These are phyloP conservation scores for Ustilago nuda DNA, from an alignment of 1,284 basidiomycete genomes.

Conservation along the genomic window DNA sequence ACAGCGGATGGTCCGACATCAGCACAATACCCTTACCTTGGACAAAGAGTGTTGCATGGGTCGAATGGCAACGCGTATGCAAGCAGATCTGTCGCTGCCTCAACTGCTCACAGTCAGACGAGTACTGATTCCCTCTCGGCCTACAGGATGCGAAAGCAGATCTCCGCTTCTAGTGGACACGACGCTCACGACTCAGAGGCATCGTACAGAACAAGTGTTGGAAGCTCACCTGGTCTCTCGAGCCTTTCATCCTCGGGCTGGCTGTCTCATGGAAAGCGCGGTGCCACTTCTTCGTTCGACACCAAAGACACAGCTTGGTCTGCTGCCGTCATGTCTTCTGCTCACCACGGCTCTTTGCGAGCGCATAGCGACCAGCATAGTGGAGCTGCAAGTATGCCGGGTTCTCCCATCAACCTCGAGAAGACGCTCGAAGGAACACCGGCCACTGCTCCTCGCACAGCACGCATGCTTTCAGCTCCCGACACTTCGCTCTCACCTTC, in stretches of 20 bases:
- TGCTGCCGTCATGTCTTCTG: constrained; percentile 13
- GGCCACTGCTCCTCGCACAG: neutral
- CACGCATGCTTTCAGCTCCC: constrained; percentile 17
- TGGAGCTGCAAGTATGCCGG: constrained; percentile 9
- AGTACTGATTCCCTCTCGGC: constrained; percentile 36
- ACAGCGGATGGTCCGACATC: constrained; percentile 2
- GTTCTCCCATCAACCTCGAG: constrained; percentile 13
- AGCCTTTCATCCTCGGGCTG: constrained; percentile 20
- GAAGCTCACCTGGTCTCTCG: constrained; percentile 35
- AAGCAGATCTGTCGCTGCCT: constrained; percentile 40
- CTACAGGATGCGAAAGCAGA: constrained; percentile 35
- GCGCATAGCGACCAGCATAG: neutral
- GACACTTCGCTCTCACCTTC: constrained; percentile 15
- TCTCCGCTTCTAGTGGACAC: constrained; percentile 25
- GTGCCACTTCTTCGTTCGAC: constrained; percentile 10
- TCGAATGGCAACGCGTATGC: constrained; percentile 15
- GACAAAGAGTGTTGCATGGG: constrained; percentile 22
- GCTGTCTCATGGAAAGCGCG: constrained; percentile 15
- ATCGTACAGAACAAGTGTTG: constrained; percentile 44
- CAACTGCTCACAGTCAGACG: constrained; percentile 33
- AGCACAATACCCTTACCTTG: constrained; percentile 8
- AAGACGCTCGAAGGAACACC: constrained; percentile 15
- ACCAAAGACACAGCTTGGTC: constrained; percentile 20
- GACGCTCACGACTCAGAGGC: constrained; percentile 47
- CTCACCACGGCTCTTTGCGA: neutral